Evolutionary conservation across 345 rosid species (phyloP).

Genomic region (Arabidopsis suecica): DNA sequence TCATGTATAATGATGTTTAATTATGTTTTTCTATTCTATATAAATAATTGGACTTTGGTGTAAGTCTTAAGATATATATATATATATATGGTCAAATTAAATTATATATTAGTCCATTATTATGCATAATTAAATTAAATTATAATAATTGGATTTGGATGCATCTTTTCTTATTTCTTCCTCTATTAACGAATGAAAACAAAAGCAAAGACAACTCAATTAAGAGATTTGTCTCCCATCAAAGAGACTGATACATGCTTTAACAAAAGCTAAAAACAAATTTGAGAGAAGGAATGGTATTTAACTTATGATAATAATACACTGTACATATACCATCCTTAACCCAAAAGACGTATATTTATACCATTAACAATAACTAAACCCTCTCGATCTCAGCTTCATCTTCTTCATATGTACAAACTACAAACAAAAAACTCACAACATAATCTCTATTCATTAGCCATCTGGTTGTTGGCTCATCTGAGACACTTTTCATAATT

Average conservation of each 20-base stretch:
- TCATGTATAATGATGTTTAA: too few species aligned
- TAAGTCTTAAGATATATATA: neutral
- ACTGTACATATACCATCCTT: conserved; percentile 33
- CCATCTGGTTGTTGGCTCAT: conserved; percentile 28
- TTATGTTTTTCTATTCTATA: neutral
- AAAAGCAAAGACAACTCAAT: conserved; percentile 4
- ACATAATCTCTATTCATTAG: neutral
- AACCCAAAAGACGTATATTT: conserved; percentile 10
- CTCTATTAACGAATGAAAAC: neutral
- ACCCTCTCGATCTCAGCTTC: conserved; percentile 26
- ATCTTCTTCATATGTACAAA: conserved; percentile 41
- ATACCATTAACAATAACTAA: neutral
- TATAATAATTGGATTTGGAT: too few species aligned
- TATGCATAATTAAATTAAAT: too few species aligned
- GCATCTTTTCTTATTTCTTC: neutral
- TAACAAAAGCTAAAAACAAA: neutral
- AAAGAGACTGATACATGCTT: conserved; percentile 15
- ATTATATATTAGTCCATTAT: too few species aligned
- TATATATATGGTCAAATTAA: neutral
- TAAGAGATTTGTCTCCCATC: conserved; percentile 7
- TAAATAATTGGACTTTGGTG: neutral
- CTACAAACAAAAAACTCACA: conserved; percentile 23
- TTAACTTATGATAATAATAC: conserved; percentile 22
- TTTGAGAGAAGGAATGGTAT: neutral
- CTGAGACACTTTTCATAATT: conserved; percentile 5